phyloP scores from a whole-genome alignment of 2,329 filamentous ascomycete species.

The Hortaea sp. region DNA sequence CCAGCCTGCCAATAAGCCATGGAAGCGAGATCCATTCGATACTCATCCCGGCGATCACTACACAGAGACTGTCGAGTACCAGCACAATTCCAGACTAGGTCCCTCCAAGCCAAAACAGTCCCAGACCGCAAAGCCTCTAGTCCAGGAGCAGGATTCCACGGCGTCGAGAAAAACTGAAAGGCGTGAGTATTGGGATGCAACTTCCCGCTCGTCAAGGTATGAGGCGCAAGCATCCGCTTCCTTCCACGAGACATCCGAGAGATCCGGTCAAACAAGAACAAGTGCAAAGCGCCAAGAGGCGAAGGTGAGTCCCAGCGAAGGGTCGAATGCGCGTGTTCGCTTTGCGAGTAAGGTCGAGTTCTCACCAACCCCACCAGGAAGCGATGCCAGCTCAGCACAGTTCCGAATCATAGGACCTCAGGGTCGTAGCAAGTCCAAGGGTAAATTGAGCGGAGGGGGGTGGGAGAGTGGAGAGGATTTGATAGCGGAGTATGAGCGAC shows the following conservation, averaged over 20 bases:
- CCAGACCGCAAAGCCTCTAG: not conserved
- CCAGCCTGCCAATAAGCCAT: not conserved
- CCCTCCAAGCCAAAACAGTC: not conserved
- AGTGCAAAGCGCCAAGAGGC: not conserved
- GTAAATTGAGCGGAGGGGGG: not conserved
- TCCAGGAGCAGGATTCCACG: no score
- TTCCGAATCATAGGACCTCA: conserved; percentile 11
- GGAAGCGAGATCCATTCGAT: not conserved
- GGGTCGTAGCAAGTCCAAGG: conserved; percentile 1
- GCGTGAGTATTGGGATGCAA: no score
- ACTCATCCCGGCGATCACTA: not conserved
- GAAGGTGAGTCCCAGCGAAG: conserved; percentile 4
- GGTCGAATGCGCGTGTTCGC: conserved; percentile 16
- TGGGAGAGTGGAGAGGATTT: conserved; percentile 11
- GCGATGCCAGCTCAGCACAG: conserved; percentile 20
- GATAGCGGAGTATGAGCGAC: conserved; percentile 15
- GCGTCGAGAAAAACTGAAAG: no score
- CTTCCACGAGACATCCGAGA: no score
- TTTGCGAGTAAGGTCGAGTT: conserved; percentile 24
- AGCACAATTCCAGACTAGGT: not conserved
- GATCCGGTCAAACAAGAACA: not conserved
- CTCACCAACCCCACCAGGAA: conserved; percentile 22
- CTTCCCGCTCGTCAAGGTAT: not conserved
- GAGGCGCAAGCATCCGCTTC: not conserved
- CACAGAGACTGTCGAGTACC: not conserved